A percentile compares a stretch with the other conserved stretches of the same genome.
Conservation (phyloP, 2,329 filamentous ascomycete species). For the Pseudocercospora macadamiae region DNA sequence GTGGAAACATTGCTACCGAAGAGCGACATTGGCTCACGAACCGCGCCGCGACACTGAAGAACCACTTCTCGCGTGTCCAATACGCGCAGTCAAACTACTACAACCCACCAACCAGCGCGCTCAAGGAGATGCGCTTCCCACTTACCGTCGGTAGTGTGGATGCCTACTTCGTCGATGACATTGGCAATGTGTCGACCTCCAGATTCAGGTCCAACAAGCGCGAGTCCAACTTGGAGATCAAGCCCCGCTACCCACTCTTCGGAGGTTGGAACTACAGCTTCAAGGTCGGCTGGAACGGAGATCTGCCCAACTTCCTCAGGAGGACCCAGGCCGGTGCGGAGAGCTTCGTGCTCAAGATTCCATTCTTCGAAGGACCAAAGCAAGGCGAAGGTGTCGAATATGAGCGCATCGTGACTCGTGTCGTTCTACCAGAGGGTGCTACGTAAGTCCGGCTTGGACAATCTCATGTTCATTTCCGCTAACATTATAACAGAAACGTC, state of each 20-base stretch:
- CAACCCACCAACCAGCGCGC: slow-evolving; percentile 73
- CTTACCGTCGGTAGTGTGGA: slow-evolving; percentile 79
- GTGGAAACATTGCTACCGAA: slow-evolving; percentile 92
- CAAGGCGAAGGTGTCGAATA: slow-evolving; percentile 85
- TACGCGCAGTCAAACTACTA: slow-evolving; percentile 57
- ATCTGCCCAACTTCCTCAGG: slow-evolving; percentile 76
- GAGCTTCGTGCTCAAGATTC: slow-evolving; percentile 83
- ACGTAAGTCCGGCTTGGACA: slow-evolving; percentile 60
- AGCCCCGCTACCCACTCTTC: slow-evolving; percentile 94
- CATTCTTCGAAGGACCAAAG: slow-evolving; percentile 91
- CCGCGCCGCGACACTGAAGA: slow-evolving; percentile 72
- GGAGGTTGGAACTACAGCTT: slow-evolving; percentile 99
- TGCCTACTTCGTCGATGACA: slow-evolving; percentile 92
- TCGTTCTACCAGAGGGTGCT: slow-evolving; percentile 90
- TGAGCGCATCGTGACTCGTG: slow-evolving; percentile 73
- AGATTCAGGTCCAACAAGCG: slow-evolving; percentile 72
- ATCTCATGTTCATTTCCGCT: slow-evolving; percentile 1
- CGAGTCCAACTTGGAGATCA: slow-evolving; percentile 77
- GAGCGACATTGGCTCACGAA: slow-evolving; percentile 90
- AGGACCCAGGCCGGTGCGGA: slow-evolving; percentile 59
- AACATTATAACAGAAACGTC: slow-evolving; percentile 65
- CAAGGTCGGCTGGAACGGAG: slow-evolving; percentile 91
- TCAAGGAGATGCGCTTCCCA: slow-evolving; percentile 80
- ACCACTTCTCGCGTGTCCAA: slow-evolving; percentile 54
- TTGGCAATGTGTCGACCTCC: slow-evolving; percentile 96